phyloP scores from a whole-genome alignment of 2,329 filamentous ascomycete species.

The Penicillium sp. region DNA sequence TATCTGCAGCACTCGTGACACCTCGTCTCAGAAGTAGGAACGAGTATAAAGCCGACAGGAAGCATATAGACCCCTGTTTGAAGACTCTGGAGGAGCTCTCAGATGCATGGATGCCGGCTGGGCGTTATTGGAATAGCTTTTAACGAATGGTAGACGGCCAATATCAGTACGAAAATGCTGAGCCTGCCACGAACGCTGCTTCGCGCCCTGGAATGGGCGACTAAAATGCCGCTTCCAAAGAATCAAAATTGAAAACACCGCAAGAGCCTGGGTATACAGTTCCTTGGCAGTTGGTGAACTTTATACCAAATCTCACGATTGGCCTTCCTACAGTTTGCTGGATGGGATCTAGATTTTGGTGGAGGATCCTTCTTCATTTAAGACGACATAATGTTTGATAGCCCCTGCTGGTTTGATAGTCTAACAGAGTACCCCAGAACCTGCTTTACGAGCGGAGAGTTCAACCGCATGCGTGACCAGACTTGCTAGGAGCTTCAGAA shows the following conservation, averaged over 20 bases:
- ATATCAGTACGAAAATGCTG: background rate
- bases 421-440: background rate
- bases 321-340: background rate
- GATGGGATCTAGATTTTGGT: background rate
- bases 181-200: background rate
- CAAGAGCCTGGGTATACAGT: background rate
- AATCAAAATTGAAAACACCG: background rate
- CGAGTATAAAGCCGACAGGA: background rate
- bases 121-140: background rate
- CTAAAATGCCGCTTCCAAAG: background rate
- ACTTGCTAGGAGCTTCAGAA: background rate
- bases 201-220: background rate
- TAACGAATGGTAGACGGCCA: background rate
- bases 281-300: background rate
- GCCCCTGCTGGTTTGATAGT: background rate
- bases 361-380: background rate
- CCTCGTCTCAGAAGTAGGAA: background rate
- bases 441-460: background rate
- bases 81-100: too few relatives aligned
- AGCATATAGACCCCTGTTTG: too few relatives aligned
- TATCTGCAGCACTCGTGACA: background rate
- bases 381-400: background rate
- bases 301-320: background rate
- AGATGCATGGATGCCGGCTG: too few relatives aligned
- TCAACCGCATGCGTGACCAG: background rate